Conservation (phyloP, 192 early-diverging fungal genomes). For the Dispira simplex region DNA sequence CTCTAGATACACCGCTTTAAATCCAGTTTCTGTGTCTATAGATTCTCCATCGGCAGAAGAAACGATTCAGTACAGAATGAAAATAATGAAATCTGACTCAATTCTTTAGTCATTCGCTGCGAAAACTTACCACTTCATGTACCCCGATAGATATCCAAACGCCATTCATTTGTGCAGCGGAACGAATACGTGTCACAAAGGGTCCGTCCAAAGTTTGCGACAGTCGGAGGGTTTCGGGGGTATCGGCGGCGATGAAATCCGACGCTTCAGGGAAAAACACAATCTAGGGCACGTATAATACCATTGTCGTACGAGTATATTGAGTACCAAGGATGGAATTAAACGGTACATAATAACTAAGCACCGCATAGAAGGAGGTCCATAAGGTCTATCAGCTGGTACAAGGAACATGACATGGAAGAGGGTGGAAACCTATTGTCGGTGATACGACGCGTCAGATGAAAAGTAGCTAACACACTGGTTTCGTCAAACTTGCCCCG, state of each 20-base stretch:
- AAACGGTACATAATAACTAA: neutral
- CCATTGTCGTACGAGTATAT: neutral
- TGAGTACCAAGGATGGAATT: neutral
- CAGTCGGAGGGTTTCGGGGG: conserved; percentile 28
- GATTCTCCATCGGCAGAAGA: neutral
- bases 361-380: neutral
- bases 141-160: conserved; percentile 67
- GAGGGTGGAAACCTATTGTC: neutral
- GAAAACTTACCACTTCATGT: conserved; percentile 39
- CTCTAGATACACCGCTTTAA: too few relatives aligned
- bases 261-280: conserved; percentile 73
- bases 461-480: neutral
- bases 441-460: neutral
- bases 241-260: conserved; percentile 55
- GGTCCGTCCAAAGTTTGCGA: conserved; percentile 27
- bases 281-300: conserved; percentile 23
- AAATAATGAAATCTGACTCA: neutral
- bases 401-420: neutral
- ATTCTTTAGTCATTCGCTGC: neutral
- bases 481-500: neutral
- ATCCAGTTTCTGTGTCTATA: too few relatives aligned
- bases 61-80: neutral
- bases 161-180: conserved; percentile 34
- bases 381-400: neutral
- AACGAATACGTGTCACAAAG: conserved; percentile 44